Percentiles rank a stretch among this genome's conserved stretches.
Evolutionary conservation across 768 basidiomycete genomes (phyloP).

Genomic region (Serendipita indica): DNA sequence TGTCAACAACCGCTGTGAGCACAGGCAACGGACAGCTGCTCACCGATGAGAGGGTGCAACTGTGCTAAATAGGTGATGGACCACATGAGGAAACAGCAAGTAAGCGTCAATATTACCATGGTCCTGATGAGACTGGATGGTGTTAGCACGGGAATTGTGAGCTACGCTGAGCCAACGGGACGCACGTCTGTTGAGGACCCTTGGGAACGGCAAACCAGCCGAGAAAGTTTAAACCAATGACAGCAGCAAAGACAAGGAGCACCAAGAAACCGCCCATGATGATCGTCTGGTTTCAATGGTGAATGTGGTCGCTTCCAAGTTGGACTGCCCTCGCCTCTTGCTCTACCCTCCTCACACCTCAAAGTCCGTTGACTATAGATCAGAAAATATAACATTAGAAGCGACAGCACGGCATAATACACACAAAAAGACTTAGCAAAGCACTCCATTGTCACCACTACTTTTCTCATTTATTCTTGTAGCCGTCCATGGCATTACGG

Average conservation of each 20-base stretch:
- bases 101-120: conserved; percentile 56
- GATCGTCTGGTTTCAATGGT: background rate
- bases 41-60: conserved; percentile 78
- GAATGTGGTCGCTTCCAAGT: background rate
- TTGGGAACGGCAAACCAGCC: conserved; percentile 64
- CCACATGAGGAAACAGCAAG: conserved; percentile 91
- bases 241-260: conserved; percentile 47
- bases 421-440: background rate
- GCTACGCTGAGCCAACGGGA: conserved; percentile 13
- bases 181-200: conserved; percentile 81
- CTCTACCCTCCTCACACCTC: background rate
- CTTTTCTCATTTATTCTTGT: background rate
- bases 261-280: conserved; percentile 38
- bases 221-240: conserved; percentile 46
- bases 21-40: conserved; percentile 17
- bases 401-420: no score
- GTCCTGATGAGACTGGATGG: conserved; percentile 63
- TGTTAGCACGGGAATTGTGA: conserved; percentile 4
- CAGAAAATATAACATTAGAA: no score
- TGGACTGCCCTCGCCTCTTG: no score
- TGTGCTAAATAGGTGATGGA: conserved; percentile 94
- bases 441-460: background rate
- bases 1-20: background rate
- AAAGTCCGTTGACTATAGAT: no score
- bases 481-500: conserved; percentile 3